Evolutionary conservation across 2,329 filamentous ascomycete genomes (phyloP), one percentile per base, ranked within the genome.

Genomic region (Penicillium sclerotiorum): DNA sequence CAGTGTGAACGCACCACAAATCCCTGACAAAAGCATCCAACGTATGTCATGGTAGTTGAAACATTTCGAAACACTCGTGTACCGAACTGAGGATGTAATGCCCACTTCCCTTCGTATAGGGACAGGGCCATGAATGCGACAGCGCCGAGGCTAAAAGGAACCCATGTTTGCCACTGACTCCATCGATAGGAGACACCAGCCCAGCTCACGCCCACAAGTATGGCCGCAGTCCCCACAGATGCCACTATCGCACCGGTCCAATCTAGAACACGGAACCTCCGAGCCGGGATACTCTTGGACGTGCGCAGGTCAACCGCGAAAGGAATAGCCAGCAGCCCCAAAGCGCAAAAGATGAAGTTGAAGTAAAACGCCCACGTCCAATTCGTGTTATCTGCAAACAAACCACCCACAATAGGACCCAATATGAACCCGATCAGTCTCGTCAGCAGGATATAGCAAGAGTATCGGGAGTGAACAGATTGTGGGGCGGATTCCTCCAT

Each of bases 121-220:
- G 69, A 53, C 12, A 74, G 64, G 2, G 53, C 52, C n/a, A 66
- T 44, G 5, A 76, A 47, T 1, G 66, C 63, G 1, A 45, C 43
- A 3, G 56, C 39, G 0, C 75, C 76, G 3, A 71, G 20, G 0
- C 68, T 55, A 27, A 78, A 59, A 0, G 75, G 73, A 11, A 68
- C 62, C 11, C 78, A 44, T 0, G 73, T 75, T 33, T 65, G 66
- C 53, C 64, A 73, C 20, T 66, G 66, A 6, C 42, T 42, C 76
- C 76, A 78, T 0, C 61, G 50, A 42, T 71, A 69, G 21, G 66
- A 61, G 2, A 67, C 62, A 2, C 76, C 76, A 2, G 70, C 74
- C 67, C 73, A 77, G 5, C 71, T 72, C 5, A 78, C 51, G 0
- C 71, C 73, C 17, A 77, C 59, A 1, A 78, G 66, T 21, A 77